A percentile compares a stretch with the other conserved stretches of the same genome.
Conservation (phyloP, 75 land plant species). For the Azolla pinnata region DNA sequence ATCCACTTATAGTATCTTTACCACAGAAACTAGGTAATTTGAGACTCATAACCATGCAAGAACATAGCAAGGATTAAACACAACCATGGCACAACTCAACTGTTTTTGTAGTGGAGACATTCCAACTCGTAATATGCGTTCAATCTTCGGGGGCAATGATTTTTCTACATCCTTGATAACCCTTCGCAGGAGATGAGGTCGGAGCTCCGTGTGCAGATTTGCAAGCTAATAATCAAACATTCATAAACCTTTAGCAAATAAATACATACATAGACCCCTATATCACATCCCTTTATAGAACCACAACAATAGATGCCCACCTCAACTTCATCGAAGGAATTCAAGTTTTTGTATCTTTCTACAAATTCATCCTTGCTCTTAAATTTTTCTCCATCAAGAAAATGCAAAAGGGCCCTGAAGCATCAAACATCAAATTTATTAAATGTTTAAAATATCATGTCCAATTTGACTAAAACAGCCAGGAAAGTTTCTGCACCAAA, state of each 20-base stretch:
- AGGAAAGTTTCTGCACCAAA: slow-evolving; percentile 51
- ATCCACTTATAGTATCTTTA: slow-evolving; percentile 99
- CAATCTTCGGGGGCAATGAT: slow-evolving; percentile 98
- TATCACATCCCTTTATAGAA: no score
- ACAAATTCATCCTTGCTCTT: slow-evolving; percentile 85
- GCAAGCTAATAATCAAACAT: slow-evolving; percentile 56
- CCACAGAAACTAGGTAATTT: neutral
- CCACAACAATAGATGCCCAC: no score
- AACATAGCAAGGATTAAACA: neutral
- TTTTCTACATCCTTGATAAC: slow-evolving; percentile 99
- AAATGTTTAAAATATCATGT: neutral
- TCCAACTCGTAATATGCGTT: slow-evolving; percentile 93
- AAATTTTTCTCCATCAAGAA: slow-evolving; percentile 90
- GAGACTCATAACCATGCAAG: neutral
- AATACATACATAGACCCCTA: no score
- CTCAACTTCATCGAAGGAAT: slow-evolving; percentile 88
- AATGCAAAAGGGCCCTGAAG: slow-evolving; percentile 89
- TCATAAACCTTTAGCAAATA: no score
- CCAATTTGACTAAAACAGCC: neutral
- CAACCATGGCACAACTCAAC: slow-evolving; percentile 18
- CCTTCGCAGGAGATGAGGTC: slow-evolving; percentile 94
- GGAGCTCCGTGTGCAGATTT: slow-evolving; percentile 81
- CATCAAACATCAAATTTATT: neutral
- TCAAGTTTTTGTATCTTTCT: slow-evolving; percentile 88
- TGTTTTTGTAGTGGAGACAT: slow-evolving; percentile 99